These are phyloP conservation scores for Podaxis sp. DNA, from an alignment of 768 basidiomycete species.

Conservation along the genomic window DNA sequence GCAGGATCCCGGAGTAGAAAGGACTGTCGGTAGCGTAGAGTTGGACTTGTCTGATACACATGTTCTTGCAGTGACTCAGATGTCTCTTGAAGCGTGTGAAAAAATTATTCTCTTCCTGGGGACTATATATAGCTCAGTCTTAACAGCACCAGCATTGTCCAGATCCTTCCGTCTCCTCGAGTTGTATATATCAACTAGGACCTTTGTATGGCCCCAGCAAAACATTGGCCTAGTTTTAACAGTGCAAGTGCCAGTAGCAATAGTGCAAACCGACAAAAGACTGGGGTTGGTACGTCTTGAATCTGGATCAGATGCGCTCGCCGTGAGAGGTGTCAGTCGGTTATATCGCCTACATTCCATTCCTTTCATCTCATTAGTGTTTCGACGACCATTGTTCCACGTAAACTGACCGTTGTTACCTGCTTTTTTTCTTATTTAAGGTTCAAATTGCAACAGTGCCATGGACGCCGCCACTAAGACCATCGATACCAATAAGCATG, in stretches of 20 bases:
- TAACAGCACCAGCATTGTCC: background rate
- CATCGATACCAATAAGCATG: slow-evolving; percentile 32
- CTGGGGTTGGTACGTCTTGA: slow-evolving; percentile 21
- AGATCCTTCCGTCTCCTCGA: background rate
- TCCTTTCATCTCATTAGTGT: background rate
- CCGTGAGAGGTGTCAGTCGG: slow-evolving; percentile 8
- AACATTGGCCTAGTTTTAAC: slow-evolving; percentile 12
- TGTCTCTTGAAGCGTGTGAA: background rate
- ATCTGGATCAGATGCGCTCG: slow-evolving; percentile 7
- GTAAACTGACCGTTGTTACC: background rate
- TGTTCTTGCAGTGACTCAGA: background rate
- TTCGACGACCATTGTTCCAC: background rate
- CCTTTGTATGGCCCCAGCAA: background rate
- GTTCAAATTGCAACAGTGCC: background rate
- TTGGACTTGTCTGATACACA: background rate
- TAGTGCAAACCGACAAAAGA: slow-evolving; percentile 29
- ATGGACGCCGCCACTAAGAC: slow-evolving; percentile 12
- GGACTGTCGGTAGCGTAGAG: background rate
- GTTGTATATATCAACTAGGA: background rate
- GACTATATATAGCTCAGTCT: background rate
- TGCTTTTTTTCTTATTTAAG: background rate
- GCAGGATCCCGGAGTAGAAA: background rate
- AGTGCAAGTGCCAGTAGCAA: slow-evolving; percentile 19
- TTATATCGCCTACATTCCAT: background rate
- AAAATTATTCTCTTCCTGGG: background rate